Base-by-base conservation (phyloP, 2,329 filamentous ascomycete species). In the Aspergillus terreus region DNA sequence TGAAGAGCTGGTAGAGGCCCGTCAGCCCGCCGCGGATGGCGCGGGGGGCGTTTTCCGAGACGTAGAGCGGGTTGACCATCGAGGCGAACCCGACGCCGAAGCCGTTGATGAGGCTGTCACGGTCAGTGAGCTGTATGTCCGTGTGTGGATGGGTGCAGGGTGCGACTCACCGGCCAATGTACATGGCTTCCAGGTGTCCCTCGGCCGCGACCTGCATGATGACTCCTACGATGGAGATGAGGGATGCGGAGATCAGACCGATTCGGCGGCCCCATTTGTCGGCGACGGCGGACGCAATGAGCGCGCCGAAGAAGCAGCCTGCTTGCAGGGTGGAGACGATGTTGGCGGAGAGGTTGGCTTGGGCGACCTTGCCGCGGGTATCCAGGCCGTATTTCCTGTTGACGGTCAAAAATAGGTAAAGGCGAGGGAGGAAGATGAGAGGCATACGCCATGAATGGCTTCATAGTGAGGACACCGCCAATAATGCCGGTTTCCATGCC, bases 301-400 rank as follows among this genome's bases (percentile, higher is more conserved):
- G 75, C 52, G 83, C 83, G 33, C 84, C 84, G 47, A 81, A 74
- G 66, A 88, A 87, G 55, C 83, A 86, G 46, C 85, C 85, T 40
- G 80, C 84, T 69, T 88, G 85, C 9, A 88, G 77, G 0, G 82
- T 85, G n/a, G 84, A 86, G 25, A 87, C 86, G 52, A 89, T 84
- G 63, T 87, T 87, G 57, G 85, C 82, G 44, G 79, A 79, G 44
- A 86, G 72, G 58, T 83, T 78, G 27, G 80, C 79, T 35, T 71
- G 67, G 4, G 69, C 76, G 2, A 74, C 67, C 27, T 68, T 63
- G 46, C 69, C 66, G 23, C 73, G 63, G 21, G 66, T 62, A 2
- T 72, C 64, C 5, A 85, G 71, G 1, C 76, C 73, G 57, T 83
- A 86, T 59, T 80, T 79, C 0, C 79, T 81, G 17, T 14, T 10